These are phyloP conservation scores for Byssothecium circinans DNA, from an alignment of 2,329 filamentous ascomycete genomes.

Conservation along the genomic window DNA sequence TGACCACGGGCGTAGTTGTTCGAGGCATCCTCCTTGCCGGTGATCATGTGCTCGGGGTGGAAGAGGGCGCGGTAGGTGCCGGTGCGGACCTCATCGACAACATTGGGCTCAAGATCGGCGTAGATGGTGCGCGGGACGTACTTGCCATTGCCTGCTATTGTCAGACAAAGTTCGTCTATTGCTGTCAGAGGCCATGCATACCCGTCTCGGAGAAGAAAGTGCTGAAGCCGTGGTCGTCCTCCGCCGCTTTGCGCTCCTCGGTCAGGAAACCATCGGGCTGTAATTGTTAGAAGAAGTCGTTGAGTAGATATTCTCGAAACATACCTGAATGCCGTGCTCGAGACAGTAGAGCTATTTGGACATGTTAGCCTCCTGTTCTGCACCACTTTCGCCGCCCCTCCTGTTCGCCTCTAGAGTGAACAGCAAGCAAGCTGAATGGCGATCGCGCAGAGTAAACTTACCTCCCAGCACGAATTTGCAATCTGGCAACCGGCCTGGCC, in stretches of 20 bases:
- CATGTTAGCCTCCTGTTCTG: slow-evolving; percentile 32
- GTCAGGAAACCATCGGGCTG: slow-evolving; percentile 98
- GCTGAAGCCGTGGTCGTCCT: slow-evolving; percentile 97
- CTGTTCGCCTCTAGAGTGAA: slow-evolving; percentile 14
- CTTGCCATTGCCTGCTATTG: slow-evolving; percentile 81
- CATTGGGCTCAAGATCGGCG: slow-evolving; percentile 99
- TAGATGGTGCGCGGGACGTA: slow-evolving; percentile 99
- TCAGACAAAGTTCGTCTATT: slow-evolving; percentile 11
- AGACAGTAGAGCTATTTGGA: slow-evolving; percentile 89
- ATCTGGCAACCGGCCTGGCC: slow-evolving; percentile 99
- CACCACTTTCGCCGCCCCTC: slow-evolving; percentile 32
- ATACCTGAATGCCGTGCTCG: slow-evolving; percentile 98
- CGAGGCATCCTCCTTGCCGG: slow-evolving; percentile 98
- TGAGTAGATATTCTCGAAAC: slow-evolving; percentile 25
- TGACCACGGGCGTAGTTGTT: slow-evolving; percentile 99
- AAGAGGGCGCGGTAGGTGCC: slow-evolving; percentile 95
- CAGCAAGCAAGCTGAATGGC: slow-evolving; percentile 10
- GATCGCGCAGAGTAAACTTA: slow-evolving; percentile 56
- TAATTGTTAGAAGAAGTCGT: slow-evolving; percentile 8
- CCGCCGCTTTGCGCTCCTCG: slow-evolving; percentile 91
- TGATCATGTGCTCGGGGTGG: slow-evolving; percentile 99
- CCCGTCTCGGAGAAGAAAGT: slow-evolving; percentile 99
- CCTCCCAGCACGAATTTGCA: slow-evolving; percentile 99
- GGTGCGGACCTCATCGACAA: slow-evolving; percentile 98
- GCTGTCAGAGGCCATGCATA: slow-evolving; percentile 52